Evolutionary conservation across 2,329 filamentous ascomycete genomes (phyloP).

Genomic region (Fusarium nurragi): DNA sequence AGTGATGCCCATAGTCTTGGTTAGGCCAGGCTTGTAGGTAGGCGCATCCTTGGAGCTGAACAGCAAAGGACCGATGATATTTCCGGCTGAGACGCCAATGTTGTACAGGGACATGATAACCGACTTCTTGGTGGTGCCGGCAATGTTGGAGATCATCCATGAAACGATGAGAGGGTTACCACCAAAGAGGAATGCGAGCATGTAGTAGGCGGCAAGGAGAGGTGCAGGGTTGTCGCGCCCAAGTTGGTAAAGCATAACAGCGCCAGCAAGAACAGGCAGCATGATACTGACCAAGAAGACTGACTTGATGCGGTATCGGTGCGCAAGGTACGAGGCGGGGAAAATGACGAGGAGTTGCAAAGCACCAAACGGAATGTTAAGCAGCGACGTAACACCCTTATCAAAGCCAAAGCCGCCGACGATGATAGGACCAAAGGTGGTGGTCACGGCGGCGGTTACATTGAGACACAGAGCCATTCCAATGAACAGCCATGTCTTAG

Average conservation of each 20-base stretch:
- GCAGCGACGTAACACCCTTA: slow-evolving; percentile 64
- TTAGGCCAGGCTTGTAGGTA: slow-evolving; percentile 65
- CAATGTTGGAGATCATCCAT: slow-evolving; percentile 76
- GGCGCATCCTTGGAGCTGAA: slow-evolving; percentile 68
- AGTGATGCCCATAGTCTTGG: slow-evolving; percentile 64
- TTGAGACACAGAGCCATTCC: slow-evolving; percentile 70
- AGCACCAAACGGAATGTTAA: slow-evolving; percentile 74
- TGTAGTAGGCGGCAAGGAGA: slow-evolving; percentile 70
- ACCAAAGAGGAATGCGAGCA: slow-evolving; percentile 72
- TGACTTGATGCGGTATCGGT: slow-evolving; percentile 66
- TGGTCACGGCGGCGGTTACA: slow-evolving; percentile 70
- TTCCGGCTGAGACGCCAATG: slow-evolving; percentile 68
- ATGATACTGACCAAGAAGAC: slow-evolving; percentile 63
- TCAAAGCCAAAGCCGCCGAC: slow-evolving; percentile 68
- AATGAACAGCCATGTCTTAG: slow-evolving; percentile 68
- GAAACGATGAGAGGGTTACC: slow-evolving; percentile 72
- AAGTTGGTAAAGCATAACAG: slow-evolving; percentile 65
- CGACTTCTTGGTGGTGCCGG: slow-evolving; percentile 73
- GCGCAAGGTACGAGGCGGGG: slow-evolving; percentile 65
- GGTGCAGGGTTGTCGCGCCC: slow-evolving; percentile 51
- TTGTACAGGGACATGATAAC: slow-evolving; percentile 72
- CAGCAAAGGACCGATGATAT: slow-evolving; percentile 73
- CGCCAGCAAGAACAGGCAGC: slow-evolving; percentile 68
- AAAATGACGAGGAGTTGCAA: slow-evolving; percentile 70
- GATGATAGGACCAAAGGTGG: slow-evolving; percentile 72